Evolutionary conservation across 768 basidiomycete species (phyloP), one percentile per base, ranked within the genome.

Genomic region (Favolaschia claudopus): DNA sequence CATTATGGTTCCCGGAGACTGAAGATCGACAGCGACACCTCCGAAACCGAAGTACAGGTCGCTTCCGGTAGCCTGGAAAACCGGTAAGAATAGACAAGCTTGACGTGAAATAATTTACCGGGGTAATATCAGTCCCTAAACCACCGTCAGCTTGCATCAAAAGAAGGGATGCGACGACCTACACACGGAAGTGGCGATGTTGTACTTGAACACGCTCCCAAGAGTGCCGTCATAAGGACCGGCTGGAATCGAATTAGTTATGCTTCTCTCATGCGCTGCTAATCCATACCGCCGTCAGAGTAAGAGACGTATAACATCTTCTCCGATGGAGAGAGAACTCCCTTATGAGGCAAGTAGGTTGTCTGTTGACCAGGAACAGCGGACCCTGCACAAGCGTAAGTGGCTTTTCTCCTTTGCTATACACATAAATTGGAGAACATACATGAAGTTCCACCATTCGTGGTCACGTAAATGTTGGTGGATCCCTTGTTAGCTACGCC

Each of bases 1-100:
- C 88, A 89, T 88, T 63, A 89, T 70, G 12, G 85, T 88, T 1
- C 87, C 87, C 19, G 86, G 85, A 46, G 74, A 79, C 62, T 86
- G 84, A 12, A 81, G 62, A 62, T 89, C 88, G 43, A 89, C 81
- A 6, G 85, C 77, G 3, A 88, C 72, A 29, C 86, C 86, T 39
- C 86, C 85, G 58, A 88, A 88, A 5, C 87, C 85, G 63, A 86
- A 87, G 66, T 82, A 84, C 24, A 87, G 77, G 57, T 85, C 79
- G 49, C 79, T 72, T n/a, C 84, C 85, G 28, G 60, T 28, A 13
- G 31, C 53, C 53, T 55, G 13, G n/a, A 4, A 80, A 79, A 39
- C 25, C n/a, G 27, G 32, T 52, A n/a, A 40, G 57, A 38, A 5
- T 22, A 24, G 20, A 31, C 22, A n/a, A 40, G 36, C 5, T 3